Base-by-base conservation (phyloP, 148 eudicot genomes). In the Cornus florida region DNA sequence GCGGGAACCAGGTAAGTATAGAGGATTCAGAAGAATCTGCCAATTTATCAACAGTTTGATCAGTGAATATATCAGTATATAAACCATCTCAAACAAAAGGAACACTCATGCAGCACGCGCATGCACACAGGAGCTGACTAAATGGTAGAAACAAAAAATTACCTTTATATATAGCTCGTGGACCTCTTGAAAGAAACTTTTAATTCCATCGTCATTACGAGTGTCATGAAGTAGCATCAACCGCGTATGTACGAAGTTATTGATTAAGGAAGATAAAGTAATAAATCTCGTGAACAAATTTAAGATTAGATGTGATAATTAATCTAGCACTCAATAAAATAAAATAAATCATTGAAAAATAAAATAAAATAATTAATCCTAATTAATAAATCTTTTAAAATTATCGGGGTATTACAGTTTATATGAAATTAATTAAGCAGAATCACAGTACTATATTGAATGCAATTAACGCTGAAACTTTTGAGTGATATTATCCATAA, bases 111-210 rank as follows among this genome's bases (percentile, higher is more conserved):
- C 1, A 3, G 14, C 13, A 56, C 8, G 60, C 12, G 14, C 13
- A 56, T 3, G 60, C 12, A 56, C 16, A 8, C 6, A n/a, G 60
- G 60, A 56, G 60, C 60, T 56, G 3, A 56, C 6, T 10, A 19
- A 57, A 57, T 13, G 0, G 62, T 57, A 7, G 20, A 57, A 57
- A 57, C 62, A 57, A 19, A 57, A 57, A 57, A 57, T 82, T 82
- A 89, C 99, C 98, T 96, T 96, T 81, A 92, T 94, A 83, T 96
- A 96, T 62, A 96, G 81, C 84, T 96, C 99, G 77, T 96, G 99
- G 81, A 96, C 97, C 85, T 96, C 99, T 77, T 93, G 99, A 87
- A 93, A 96, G 88, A 96, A 94, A 86, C 97, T 92, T 84, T 92
- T 96, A 83, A 96, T 92, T 22, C 99, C 99, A 86, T 94, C 99